Evolutionary conservation across 1,284 basidiomycete genomes (phyloP).

Genomic region (Schizophyllum commune): DNA sequence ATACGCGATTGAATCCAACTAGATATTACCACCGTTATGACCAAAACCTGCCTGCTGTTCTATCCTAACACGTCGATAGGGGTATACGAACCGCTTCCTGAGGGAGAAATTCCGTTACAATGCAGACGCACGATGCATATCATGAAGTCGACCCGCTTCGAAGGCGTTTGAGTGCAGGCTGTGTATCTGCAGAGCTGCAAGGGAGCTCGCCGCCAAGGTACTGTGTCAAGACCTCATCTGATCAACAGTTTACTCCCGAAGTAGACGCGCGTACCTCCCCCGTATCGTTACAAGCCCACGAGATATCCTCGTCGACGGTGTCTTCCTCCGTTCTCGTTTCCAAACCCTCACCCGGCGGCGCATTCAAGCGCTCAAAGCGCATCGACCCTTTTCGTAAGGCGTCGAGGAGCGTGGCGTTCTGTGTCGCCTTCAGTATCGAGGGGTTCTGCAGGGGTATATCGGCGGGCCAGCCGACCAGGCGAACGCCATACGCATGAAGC

Average conservation of each 20-base stretch:
- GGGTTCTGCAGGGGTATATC: slow-evolving; percentile 51
- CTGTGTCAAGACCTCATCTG: too few relatives aligned
- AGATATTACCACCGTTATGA: too few relatives aligned
- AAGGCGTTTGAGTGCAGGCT: too few relatives aligned
- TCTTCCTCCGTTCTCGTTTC: slow-evolving; percentile 3
- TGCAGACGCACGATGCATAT: too few relatives aligned
- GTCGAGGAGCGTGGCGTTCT: slow-evolving; percentile 46
- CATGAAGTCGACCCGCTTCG: too few relatives aligned
- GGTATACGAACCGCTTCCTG: too few relatives aligned
- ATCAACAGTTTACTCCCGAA: neutral
- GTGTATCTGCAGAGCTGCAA: too few relatives aligned
- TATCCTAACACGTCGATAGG: too few relatives aligned
- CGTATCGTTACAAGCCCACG: slow-evolving; percentile 34
- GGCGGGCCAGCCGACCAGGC: slow-evolving; percentile 53
- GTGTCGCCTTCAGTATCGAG: slow-evolving; percentile 41
- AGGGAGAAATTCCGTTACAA: too few relatives aligned
- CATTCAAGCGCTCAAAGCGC: slow-evolving; percentile 31
- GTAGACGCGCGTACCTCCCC: slow-evolving; percentile 13
- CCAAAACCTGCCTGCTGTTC: too few relatives aligned
- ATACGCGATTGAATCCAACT: too few relatives aligned
- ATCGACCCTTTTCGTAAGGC: slow-evolving; percentile 38
- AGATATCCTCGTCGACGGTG: slow-evolving; percentile 23
- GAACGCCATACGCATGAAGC: slow-evolving; percentile 47
- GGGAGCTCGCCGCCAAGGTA: too few relatives aligned
- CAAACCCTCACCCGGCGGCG: neutral